A percentile compares a stretch with the other conserved stretches of the same genome.
These are phyloP conservation scores for Linderniella brevidens DNA, from an alignment of 257 asterid genomes.

Conservation along the genomic window DNA sequence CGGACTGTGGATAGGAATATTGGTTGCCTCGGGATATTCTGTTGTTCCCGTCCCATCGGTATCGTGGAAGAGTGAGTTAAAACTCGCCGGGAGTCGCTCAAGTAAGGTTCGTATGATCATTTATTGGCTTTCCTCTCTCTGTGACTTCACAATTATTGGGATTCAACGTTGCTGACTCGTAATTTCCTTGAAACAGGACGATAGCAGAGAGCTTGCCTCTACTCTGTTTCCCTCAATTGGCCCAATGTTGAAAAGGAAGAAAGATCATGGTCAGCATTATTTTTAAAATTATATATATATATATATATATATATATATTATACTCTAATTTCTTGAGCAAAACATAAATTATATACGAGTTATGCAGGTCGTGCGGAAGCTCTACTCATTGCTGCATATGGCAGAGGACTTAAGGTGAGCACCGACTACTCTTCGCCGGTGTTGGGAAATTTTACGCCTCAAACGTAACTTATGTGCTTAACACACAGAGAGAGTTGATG, in stretches of 20 bases:
- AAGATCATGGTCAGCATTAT: conserved; percentile 39
- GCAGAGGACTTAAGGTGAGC: conserved; percentile 25
- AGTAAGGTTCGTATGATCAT: conserved; percentile 28
- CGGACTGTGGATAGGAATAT: conserved; percentile 60
- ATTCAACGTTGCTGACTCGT: not conserved
- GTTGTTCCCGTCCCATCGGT: conserved; percentile 53
- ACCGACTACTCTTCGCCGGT: conserved; percentile 8
- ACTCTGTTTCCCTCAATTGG: conserved; percentile 41
- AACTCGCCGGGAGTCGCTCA: conserved; percentile 28
- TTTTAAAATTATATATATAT: not conserved
- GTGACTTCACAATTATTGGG: not conserved
- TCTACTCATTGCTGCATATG: conserved; percentile 56
- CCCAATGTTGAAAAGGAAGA: conserved; percentile 41
- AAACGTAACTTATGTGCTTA: not conserved
- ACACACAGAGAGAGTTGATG: too few relatives aligned
- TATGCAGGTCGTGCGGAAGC: conserved; percentile 64
- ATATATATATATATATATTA: not conserved
- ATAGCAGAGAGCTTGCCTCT: conserved; percentile 53
- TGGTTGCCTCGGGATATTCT: conserved; percentile 55
- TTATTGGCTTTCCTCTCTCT: not conserved
- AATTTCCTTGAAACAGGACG: conserved; percentile 34
- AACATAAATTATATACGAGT: not conserved
- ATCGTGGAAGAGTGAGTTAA: conserved; percentile 49
- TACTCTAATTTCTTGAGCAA: not conserved
- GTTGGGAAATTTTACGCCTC: conserved; percentile 10